Conservation (phyloP, 257 asterid species). For the Solanum ahanhuiri region DNA sequence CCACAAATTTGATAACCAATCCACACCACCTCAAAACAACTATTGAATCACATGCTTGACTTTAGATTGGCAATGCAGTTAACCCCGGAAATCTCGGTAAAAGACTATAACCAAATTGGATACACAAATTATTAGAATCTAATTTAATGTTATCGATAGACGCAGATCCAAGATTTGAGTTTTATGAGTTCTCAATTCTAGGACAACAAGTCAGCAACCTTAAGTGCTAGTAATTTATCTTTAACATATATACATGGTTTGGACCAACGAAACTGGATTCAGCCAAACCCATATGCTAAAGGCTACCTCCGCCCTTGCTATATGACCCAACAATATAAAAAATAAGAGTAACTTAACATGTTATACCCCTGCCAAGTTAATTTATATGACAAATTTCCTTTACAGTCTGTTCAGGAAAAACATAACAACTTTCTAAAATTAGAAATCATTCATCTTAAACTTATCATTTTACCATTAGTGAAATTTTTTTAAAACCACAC, state of each 20-base stretch:
- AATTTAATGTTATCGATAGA: background rate
- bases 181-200: background rate
- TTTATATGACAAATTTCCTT: background rate
- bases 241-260: background rate
- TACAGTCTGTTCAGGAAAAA: background rate
- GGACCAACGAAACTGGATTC: background rate
- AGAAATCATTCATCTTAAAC: background rate
- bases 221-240: background rate
- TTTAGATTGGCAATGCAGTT: background rate
- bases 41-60: background rate
- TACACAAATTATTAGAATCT: background rate
- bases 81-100: background rate
- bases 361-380: background rate
- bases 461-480: background rate
- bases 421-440: background rate
- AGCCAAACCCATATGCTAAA: background rate
- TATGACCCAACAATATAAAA: background rate
- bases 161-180: background rate
- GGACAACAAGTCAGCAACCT: background rate
- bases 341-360: background rate
- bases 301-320: background rate
- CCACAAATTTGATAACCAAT: slow-evolving; percentile 10
- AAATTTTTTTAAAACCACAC: background rate
- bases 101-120: background rate
- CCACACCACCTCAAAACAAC: background rate